Evolutionary conservation across 73 alveolate genomes (phyloP), one percentile per base, ranked within the genome.

Genomic region (Stentor roeselii): DNA sequence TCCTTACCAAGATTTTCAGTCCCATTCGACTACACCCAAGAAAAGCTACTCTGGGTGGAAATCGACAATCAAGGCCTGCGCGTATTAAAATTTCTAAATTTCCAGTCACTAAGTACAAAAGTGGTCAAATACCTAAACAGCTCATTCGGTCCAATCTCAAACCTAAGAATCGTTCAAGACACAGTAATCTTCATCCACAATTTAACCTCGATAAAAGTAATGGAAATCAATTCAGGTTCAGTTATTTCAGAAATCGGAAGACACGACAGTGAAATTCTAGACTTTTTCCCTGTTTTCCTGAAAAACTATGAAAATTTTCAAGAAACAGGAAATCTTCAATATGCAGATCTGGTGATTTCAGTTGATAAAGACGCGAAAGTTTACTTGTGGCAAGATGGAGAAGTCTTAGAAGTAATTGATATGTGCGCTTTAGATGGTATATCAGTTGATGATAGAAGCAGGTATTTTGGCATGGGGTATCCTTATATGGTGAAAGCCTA

Each of bases 391-490:
- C 80, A 67, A 67, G 80, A 67, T 30, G 80, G 80, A 2, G 34
- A 67, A 27, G 11, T 34, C 1, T 1, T 67, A 30, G 80, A 67
- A 67, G 34, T 14, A 30, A 67, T 67, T 21, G 80, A 67, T 67
- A 1, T 67, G 80, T 30, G 80, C 41, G 11, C 27, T 30, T 32
- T 67, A 34, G 80, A 67, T 21, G 80, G 80, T 14, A 14, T 67
- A 1, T 21, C n/a, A 30, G 80, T 67, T 14, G 80, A 67, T 21
- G 37, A 36, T 21, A 67, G 80, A 30, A 40, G 34, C 34, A 67
- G 80, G 80, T 32, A 27, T 2, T 67, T 67, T 2, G 80, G 80
- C 27, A 67, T 67, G 80, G 80, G 80, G 80, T 67, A 67, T 67
- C 80, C 80, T n/a, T 67, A 67, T 67, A 40, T 67, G 80, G 14